These are phyloP conservation scores for Helminthosporium solani DNA, from an alignment of 2,329 filamentous ascomycete genomes.

Conservation along the genomic window DNA sequence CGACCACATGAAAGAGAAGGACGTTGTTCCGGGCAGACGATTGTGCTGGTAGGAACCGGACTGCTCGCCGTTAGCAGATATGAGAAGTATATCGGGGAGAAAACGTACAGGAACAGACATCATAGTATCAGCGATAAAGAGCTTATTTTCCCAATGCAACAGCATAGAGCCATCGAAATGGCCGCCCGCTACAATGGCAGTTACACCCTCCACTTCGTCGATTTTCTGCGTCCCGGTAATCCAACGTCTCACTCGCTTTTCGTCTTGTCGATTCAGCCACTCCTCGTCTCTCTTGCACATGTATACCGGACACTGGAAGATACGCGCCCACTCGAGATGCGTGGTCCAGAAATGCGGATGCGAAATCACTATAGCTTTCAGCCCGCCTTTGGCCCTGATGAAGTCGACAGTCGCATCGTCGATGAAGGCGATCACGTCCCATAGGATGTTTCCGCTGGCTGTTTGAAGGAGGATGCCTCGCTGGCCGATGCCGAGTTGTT, in stretches of 20 bases:
- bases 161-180: slow-evolving; percentile 78
- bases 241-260: slow-evolving; percentile 46
- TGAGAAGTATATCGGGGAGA: slow-evolving; percentile 1
- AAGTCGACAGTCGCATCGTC: slow-evolving; percentile 62
- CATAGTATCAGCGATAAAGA: slow-evolving; percentile 78
- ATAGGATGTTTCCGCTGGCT: slow-evolving; percentile 68
- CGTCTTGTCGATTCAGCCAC: slow-evolving; percentile 60
- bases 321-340: slow-evolving; percentile 69
- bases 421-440: slow-evolving; percentile 74
- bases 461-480: slow-evolving; percentile 69
- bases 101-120: slow-evolving; percentile 62
- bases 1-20: slow-evolving; percentile 74
- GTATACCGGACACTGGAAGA: slow-evolving; percentile 71
- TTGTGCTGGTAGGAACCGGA: slow-evolving; percentile 41
- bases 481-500: slow-evolving; percentile 71
- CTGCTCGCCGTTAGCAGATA: too few relatives aligned
- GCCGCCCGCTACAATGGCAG: slow-evolving; percentile 69
- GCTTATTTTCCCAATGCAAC: slow-evolving; percentile 54
- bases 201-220: slow-evolving; percentile 52
- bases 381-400: slow-evolving; percentile 63
- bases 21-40: slow-evolving; percentile 48
- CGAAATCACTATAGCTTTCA: slow-evolving; percentile 70
- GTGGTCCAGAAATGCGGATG: slow-evolving; percentile 84
- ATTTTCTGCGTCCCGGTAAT: slow-evolving; percentile 46
- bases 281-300: slow-evolving; percentile 62